Base-by-base conservation (phyloP, 2,329 filamentous ascomycete genomes). In the Penicillium sp. region DNA sequence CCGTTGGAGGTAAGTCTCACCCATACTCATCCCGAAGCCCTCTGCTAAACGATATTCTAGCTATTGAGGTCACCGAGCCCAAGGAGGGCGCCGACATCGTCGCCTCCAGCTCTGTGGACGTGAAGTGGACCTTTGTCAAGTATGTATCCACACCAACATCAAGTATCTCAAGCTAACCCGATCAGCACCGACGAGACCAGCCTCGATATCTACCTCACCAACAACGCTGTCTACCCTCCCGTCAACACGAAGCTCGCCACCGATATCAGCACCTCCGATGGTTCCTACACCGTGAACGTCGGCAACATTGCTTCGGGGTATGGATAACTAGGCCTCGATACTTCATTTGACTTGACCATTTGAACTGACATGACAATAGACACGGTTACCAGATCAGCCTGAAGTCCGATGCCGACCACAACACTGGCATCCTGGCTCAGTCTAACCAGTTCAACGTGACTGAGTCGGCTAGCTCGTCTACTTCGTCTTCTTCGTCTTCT, bases 341-440 rank as follows among this genome's bases (percentile, higher is more conserved):
- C 35, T 13, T 35, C 13, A 10, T 3, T 45, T 3, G 7, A 11
- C 25, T 14, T 29, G 14, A 10, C 8, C 44, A 2, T 47, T 19
- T 16, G 1, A 46, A 13, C 55, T 64, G 45, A 60, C 51, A 54
- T 57, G 3, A 51, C 51, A 37, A 29, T 44, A 75, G 75, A 23
- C 48, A 62, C 19, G 73, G 69, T 52, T 78, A 75, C 68, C 75
- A 75, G 62, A 70, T 78, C 68, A 76, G 77, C 67, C 66, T 78
- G 33, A 35, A 74, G 42, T 73, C 74, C 58, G 69, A 71, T 56
- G 54, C 57, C 2, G 53, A 55, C 29, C 55, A 66, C 33, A 77
- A 76, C 65, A 70, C 58, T 23, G 77, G 77, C 14, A 77, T 78
- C 58, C 71, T 79, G 33, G 73, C 75, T 8, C 76, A 78, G 65